These are phyloP conservation scores for Aspergillus egyptiacus DNA, from an alignment of 495 filamentous ascomycete genomes.

Conservation along the genomic window DNA sequence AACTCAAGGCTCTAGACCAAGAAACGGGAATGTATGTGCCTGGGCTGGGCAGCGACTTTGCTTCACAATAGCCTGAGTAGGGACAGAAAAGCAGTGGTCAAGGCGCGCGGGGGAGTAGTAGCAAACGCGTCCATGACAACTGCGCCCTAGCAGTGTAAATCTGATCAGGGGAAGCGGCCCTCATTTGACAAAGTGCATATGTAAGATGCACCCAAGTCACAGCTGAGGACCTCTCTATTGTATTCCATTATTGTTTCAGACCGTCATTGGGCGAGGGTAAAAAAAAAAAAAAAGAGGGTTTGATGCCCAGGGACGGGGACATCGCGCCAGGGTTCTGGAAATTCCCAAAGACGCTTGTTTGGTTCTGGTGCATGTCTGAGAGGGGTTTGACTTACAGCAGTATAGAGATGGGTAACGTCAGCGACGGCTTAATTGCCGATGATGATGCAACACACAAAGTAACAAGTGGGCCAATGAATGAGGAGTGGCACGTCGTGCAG, in stretches of 20 bases:
- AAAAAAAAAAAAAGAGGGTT: slow-evolving; percentile 12
- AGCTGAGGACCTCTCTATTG: not conserved
- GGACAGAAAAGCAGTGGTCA: slow-evolving; percentile 21
- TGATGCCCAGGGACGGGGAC: slow-evolving; percentile 19
- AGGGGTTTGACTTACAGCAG: slow-evolving; percentile 17
- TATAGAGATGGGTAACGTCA: slow-evolving; percentile 24
- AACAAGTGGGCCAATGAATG: slow-evolving; percentile 32
- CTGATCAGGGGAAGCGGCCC: slow-evolving; percentile 17
- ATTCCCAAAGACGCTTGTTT: slow-evolving; percentile 10
- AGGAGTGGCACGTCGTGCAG: slow-evolving; percentile 33
- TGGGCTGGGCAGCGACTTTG: slow-evolving; percentile 43
- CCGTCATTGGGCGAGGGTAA: slow-evolving; percentile 3
- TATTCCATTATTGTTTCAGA: slow-evolving; percentile 12
- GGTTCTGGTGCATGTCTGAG: slow-evolving; percentile 12
- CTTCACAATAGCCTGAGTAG: slow-evolving; percentile 39
- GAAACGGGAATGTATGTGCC: slow-evolving; percentile 19
- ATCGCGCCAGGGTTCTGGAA: slow-evolving; percentile 14
- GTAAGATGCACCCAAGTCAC: slow-evolving; percentile 16
- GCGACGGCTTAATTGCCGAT: slow-evolving; percentile 31
- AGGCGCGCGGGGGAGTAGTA: slow-evolving; percentile 36
- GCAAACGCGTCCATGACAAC: slow-evolving; percentile 29
- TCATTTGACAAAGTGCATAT: slow-evolving; percentile 22
- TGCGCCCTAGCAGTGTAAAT: slow-evolving; percentile 34
- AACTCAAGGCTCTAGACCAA: slow-evolving; percentile 27
- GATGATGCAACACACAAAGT: slow-evolving; percentile 26